phyloP scores from a whole-genome alignment of 208 protist genomes.

The Acanthamoeba sp. region DNA sequence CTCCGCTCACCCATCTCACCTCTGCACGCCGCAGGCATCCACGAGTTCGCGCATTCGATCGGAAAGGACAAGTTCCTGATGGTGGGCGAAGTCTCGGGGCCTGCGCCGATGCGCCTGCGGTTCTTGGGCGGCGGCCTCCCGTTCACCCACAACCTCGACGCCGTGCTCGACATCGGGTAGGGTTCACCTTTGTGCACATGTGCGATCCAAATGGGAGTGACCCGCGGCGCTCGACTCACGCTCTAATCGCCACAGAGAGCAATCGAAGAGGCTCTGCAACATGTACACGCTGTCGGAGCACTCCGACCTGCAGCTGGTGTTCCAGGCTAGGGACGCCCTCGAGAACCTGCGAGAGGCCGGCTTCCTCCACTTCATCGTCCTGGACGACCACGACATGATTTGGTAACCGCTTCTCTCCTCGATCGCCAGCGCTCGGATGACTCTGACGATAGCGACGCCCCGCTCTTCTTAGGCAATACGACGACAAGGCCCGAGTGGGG shows the following conservation, averaged over 20 bases:
- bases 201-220: no score
- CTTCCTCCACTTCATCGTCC: constrained; percentile 26
- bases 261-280: constrained; percentile 24
- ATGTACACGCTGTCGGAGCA: not conserved
- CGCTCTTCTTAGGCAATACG: not conserved
- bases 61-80: constrained; percentile 59
- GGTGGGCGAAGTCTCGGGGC: constrained; percentile 30
- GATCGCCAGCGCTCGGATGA: no score
- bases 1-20: no score
- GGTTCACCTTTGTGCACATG: not conserved
- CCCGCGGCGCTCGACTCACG: not conserved
- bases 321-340: constrained; percentile 1
- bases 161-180: constrained; percentile 40
- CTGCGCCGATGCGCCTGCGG: constrained; percentile 6
- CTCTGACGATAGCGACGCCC: no score
- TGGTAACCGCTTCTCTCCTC: not conserved
- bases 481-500: constrained; percentile 5
- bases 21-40: constrained; percentile 11
- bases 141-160: constrained; percentile 56
- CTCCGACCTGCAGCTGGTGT: not conserved
- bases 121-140: constrained; percentile 16
- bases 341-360: constrained; percentile 41
- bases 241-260: not conserved
- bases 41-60: constrained; percentile 42
- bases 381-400: constrained; percentile 56